These are phyloP conservation scores for Thielaviopsis punctulata DNA, from an alignment of 2,329 filamentous ascomycete genomes.

Conservation along the genomic window DNA sequence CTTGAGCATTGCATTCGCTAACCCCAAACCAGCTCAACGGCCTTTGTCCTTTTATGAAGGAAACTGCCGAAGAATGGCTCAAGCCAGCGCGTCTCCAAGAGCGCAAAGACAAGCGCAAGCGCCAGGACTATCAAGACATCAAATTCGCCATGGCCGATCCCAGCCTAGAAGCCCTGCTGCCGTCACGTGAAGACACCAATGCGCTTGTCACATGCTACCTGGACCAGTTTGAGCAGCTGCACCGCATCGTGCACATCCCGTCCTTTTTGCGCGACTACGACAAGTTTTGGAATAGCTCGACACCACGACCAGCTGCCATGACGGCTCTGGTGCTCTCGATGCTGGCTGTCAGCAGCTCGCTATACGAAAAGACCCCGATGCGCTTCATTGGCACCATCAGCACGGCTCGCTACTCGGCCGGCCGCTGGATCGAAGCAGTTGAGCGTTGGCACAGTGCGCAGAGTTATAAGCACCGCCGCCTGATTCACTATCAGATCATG, in stretches of 20 bases:
- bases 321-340: conserved; percentile 42
- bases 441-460: conserved; percentile 37
- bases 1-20: too few relatives aligned
- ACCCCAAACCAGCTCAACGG: conserved; percentile 26
- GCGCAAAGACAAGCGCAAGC: conserved; percentile 37
- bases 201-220: conserved; percentile 32
- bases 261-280: conserved; percentile 39
- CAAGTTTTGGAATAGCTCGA: conserved; percentile 33
- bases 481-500: conserved; percentile 43
- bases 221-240: conserved; percentile 37
- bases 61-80: conserved; percentile 44
- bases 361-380: conserved; percentile 33
- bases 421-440: conserved; percentile 38
- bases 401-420: conserved; percentile 36
- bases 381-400: conserved; percentile 39
- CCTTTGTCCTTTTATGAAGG: conserved; percentile 42
- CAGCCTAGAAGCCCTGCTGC: conserved; percentile 33
- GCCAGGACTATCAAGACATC: conserved; percentile 34
- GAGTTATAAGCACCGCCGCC: conserved; percentile 42
- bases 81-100: conserved; percentile 38
- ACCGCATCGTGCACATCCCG: conserved; percentile 41
- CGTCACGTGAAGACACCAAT: conserved; percentile 30
- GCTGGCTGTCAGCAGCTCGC: conserved; percentile 40
- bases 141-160: conserved; percentile 30
- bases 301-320: conserved; percentile 32